A percentile compares a stretch with the other conserved stretches of the same genome.
Evolutionary conservation across 139 green algal genomes (phyloP).

Genomic region (Edaphochlamys debaryana): DNA sequence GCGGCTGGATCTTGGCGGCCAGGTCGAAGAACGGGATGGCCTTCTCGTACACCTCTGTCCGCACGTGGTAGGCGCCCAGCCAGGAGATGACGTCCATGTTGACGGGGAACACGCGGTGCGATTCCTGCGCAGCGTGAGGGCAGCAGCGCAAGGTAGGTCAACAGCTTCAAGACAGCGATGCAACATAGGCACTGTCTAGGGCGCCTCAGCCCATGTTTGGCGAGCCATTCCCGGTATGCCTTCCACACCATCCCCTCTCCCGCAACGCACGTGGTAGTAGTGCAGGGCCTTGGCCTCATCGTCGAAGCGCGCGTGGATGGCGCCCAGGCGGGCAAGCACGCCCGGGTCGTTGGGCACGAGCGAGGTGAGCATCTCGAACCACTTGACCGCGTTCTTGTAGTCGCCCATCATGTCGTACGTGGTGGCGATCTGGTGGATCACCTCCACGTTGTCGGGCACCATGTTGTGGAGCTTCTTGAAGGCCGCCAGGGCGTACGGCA

Average conservation of each 20-base stretch:
- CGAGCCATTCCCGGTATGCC: no score
- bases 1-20: constrained; percentile 81
- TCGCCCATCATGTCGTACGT: constrained; percentile 76
- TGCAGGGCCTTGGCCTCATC: constrained; percentile 84
- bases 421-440: constrained; percentile 62
- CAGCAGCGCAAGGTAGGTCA: no score
- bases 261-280: constrained; percentile 75
- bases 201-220: no score
- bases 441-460: constrained; percentile 78
- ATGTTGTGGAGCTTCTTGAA: constrained; percentile 82
- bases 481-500: constrained; percentile 59
- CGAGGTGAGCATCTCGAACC: constrained; percentile 81
- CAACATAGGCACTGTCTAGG: no score
- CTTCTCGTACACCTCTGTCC: constrained; percentile 80
- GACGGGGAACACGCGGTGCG: constrained; percentile 79
- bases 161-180: no score
- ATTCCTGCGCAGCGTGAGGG: constrained; percentile 70
- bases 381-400: constrained; percentile 72
- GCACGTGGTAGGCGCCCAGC: constrained; percentile 87
- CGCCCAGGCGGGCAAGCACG: constrained; percentile 78
- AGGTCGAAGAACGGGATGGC: constrained; percentile 87
- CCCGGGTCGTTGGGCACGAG: constrained; percentile 81
- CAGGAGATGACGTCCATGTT: constrained; percentile 91
- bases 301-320: constrained; percentile 74
- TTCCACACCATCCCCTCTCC: no score